Evolutionary conservation across 306 rosid genomes (phyloP).

Genomic region (Astragalus glycyphyllos): DNA sequence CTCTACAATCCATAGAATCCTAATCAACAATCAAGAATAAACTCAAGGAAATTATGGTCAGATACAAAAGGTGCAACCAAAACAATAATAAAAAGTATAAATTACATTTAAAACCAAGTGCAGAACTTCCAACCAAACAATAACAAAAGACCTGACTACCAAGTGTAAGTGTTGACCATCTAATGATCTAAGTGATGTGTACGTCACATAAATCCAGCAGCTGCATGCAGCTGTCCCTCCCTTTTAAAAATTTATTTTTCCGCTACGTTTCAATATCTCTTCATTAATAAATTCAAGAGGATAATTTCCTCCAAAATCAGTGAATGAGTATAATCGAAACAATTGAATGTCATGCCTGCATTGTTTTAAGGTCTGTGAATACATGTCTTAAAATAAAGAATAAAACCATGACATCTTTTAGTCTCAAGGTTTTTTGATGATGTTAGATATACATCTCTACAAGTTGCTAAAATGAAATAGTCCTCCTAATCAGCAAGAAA

Average conservation of each 20-base stretch:
- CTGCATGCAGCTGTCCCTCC: constrained; percentile 14
- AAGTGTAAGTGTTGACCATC: constrained; percentile 25
- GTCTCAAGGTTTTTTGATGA: constrained; percentile 24
- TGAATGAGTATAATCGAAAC: constrained; percentile 3
- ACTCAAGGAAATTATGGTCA: constrained; percentile 39
- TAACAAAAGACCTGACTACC: constrained; percentile 16
- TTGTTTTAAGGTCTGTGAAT: constrained; percentile 12
- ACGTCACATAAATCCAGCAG: constrained; percentile 15
- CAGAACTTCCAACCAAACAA: constrained; percentile 33
- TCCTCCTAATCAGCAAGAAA: constrained; percentile 13
- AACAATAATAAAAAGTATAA: constrained; percentile 17
- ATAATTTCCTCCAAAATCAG: constrained; percentile 11
- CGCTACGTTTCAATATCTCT: constrained; percentile 22
- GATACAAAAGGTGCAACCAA: constrained; percentile 30
- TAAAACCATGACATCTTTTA: constrained; percentile 2
- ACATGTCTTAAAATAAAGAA: not conserved
- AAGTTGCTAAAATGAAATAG: constrained; percentile 14
- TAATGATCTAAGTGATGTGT: not conserved
- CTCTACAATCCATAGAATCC: constrained; percentile 77
- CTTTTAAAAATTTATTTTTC: not conserved
- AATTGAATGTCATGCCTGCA: constrained; percentile 11
- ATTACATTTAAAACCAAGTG: constrained; percentile 31
- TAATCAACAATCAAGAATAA: constrained; percentile 50
- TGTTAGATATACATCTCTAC: constrained; percentile 28
- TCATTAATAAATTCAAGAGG: not conserved